Percentiles rank a stretch among this genome's conserved stretches.
phyloP scores from a whole-genome alignment of 257 asterid genomes.

The Capsicum baccatum region DNA sequence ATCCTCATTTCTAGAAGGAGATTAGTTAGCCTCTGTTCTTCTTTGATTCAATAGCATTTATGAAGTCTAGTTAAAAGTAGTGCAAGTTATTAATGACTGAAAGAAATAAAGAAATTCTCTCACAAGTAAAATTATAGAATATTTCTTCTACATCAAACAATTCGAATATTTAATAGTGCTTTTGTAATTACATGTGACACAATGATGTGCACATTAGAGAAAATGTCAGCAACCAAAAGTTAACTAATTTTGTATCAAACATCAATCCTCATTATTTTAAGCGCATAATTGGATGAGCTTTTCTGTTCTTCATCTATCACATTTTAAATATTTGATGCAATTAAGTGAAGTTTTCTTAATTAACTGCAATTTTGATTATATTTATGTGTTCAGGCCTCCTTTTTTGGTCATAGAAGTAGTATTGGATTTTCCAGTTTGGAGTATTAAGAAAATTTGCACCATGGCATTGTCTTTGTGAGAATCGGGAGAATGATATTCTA shows the following conservation, averaged over 20 bases:
- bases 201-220: not conserved
- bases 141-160: too few relatives aligned
- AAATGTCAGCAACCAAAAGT: not conserved
- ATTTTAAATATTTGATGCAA: conserved; percentile 1
- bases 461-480: not conserved
- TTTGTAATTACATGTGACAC: not conserved
- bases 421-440: conserved; percentile 21
- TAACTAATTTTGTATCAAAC: not conserved
- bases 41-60: not conserved
- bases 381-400: conserved; percentile 4
- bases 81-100: too few relatives aligned
- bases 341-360: not conserved
- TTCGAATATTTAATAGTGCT: not conserved
- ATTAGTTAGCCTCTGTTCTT: not conserved
- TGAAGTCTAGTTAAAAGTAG: conserved; percentile 12
- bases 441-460: not conserved
- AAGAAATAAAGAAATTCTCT: too few relatives aligned
- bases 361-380: not conserved
- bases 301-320: not conserved
- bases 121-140: too few relatives aligned
- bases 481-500: not conserved
- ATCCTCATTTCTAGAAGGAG: not conserved
- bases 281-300: not conserved
- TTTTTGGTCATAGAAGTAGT: not conserved
- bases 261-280: conserved; percentile 1